Evolutionary conservation across 2,329 filamentous ascomycete species (phyloP).

Genomic region (Massarina eburnea): DNA sequence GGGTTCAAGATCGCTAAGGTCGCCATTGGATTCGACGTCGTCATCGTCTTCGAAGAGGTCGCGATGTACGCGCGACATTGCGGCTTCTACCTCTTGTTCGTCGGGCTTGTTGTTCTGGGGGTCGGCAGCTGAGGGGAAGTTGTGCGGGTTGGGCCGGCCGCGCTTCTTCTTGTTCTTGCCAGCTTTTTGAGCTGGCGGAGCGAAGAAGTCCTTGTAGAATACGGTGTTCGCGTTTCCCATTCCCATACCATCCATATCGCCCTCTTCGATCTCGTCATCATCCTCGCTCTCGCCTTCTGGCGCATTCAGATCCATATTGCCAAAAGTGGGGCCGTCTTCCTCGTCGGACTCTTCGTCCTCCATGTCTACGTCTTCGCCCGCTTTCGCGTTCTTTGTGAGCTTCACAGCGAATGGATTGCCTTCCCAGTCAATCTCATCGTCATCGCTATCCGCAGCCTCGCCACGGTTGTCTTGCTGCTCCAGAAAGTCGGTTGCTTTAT

Average conservation of each 20-base stretch:
- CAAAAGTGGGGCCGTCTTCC: slow-evolving; percentile 82
- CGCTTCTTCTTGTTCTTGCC: slow-evolving; percentile 60
- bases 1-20: slow-evolving; percentile 65
- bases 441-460: slow-evolving; percentile 74
- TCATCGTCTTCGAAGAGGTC: slow-evolving; percentile 81
- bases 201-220: slow-evolving; percentile 92
- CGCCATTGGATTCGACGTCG: slow-evolving; percentile 58
- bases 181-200: slow-evolving; percentile 74
- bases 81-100: slow-evolving; percentile 71
- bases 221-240: slow-evolving; percentile 81
- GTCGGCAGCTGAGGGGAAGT: slow-evolving; percentile 41
- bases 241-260: slow-evolving; percentile 54
- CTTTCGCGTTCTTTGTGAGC: slow-evolving; percentile 30
- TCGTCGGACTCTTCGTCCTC: slow-evolving; percentile 65
- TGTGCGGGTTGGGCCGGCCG: slow-evolving; percentile 58
- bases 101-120: slow-evolving; percentile 45
- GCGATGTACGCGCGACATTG: slow-evolving; percentile 82
- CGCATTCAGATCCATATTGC: slow-evolving; percentile 72
- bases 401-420: slow-evolving; percentile 64
- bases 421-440: slow-evolving; percentile 84
- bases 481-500: slow-evolving; percentile 85
- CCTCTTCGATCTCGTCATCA: slow-evolving; percentile 58
- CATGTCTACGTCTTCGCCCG: slow-evolving; percentile 39
- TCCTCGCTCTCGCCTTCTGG: slow-evolving; percentile 72
- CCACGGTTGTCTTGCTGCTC: slow-evolving; percentile 82